Base-by-base conservation (phyloP, 257 asterid species). In the Solanum bulbocastanum region DNA sequence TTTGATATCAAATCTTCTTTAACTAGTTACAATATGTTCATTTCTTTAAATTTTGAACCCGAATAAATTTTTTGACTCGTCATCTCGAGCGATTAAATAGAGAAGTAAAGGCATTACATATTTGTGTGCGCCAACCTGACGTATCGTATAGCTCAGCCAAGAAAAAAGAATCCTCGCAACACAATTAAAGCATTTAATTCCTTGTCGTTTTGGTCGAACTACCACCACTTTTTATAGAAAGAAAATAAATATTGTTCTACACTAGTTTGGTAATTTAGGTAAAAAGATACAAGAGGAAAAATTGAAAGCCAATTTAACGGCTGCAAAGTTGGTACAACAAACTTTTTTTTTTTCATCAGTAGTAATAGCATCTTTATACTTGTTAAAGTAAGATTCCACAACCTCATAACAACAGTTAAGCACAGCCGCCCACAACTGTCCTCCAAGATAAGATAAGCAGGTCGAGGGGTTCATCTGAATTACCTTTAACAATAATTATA, bases 401-500 rank as follows among this genome's bases (percentile, higher is more conserved):
- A 27, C 4, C 42, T 81, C 68, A 81, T 81, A 33, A 14, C 20
- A 12, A 81, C 69, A 81, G 69, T 49, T 27, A 30, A 30, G 27
- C 39, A 81, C 18, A 81, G 39, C 69, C 69, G 42, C 30, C 68
- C 69, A 46, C 68, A 81, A 33, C 42, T 18, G 27, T 3, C 84
- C 84, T 42, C 37, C 11, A 7, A 7, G 84, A 78, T 15, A 27
- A 46, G 18, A 27, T 76, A 62, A 4, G 2, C 71, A 0, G 10
- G 6, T 9, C 0, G 0, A 60, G 3, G 6, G 0, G 0, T n/a
- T 4, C 1, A 62, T 62, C 3, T n/a, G 16, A 62, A 62, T 62
- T 1, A 0, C 0, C 6, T 62, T 62, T 0, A 0, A 62, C 5
- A 3, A 0, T 23, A 23, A 62, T 62, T 0, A 23, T 62, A n/a